Percentiles rank a stretch among this genome's conserved stretches.
These are phyloP conservation scores for Amaranthus cruentus DNA, from an alignment of 148 eudicot genomes.

Conservation along the genomic window DNA sequence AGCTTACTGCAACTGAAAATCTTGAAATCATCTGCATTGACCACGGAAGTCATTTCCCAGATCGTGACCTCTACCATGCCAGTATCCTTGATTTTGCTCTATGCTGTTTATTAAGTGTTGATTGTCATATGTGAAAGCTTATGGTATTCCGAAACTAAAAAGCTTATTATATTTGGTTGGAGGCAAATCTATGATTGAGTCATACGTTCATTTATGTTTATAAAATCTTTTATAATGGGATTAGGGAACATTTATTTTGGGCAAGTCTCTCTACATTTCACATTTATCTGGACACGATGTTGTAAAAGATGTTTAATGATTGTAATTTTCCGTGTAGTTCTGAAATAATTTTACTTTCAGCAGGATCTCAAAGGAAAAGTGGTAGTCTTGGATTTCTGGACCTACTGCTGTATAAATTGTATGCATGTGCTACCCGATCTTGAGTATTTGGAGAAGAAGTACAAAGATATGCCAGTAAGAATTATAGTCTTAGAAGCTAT, in stretches of 20 bases:
- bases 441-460: slow-evolving; percentile 85
- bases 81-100: too few species aligned
- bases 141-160: neutral
- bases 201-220: neutral
- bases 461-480: slow-evolving; percentile 83
- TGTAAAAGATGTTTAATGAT: neutral
- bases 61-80: too few species aligned
- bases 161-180: too few species aligned
- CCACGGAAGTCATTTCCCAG: too few species aligned
- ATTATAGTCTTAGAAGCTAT: slow-evolving; percentile 18
- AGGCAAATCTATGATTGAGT: too few species aligned
- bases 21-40: too few species aligned
- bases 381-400: slow-evolving; percentile 94
- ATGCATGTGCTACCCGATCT: slow-evolving; percentile 98
- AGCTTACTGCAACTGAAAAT: too few species aligned
- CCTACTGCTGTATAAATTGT: slow-evolving; percentile 95
- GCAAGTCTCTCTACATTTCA: neutral
- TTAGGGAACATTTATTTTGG: neutral
- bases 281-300: neutral
- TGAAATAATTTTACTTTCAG: slow-evolving; percentile 9
- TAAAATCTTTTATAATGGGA: neutral
- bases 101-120: neutral
- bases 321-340: neutral
- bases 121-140: neutral
- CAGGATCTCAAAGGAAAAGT: slow-evolving; percentile 98